phyloP scores from a whole-genome alignment of 129 eudicot genomes.

The Escallonia rubra region DNA sequence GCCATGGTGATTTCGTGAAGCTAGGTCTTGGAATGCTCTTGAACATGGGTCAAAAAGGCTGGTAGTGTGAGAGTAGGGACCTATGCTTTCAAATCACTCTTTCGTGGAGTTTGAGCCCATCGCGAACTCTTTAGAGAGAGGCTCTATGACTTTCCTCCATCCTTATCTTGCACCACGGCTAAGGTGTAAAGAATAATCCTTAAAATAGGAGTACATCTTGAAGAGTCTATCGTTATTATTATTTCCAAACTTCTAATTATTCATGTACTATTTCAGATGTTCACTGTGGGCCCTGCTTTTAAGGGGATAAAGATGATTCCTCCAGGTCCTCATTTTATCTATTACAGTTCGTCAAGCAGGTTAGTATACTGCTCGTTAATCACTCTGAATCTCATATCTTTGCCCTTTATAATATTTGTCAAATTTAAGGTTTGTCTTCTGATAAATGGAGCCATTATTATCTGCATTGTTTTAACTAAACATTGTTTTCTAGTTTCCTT shows the following conservation, averaged over 20 bases:
- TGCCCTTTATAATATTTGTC: neutral
- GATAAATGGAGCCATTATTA: neutral
- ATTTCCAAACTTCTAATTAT: neutral
- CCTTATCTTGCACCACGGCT: too few species aligned
- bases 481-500: too few species aligned
- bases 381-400: neutral
- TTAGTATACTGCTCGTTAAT: constrained; percentile 12
- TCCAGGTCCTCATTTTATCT: constrained; percentile 87
- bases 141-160: neutral
- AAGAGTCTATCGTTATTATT: neutral
- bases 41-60: neutral
- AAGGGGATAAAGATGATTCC: constrained; percentile 98
- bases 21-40: neutral
- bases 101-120: too few species aligned
- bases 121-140: too few species aligned
- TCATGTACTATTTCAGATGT: constrained; percentile 43
- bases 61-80: neutral
- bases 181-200: too few species aligned
- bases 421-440: neutral
- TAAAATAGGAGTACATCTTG: neutral
- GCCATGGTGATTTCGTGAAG: too few species aligned
- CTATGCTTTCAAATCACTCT: neutral
- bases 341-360: constrained; percentile 78
- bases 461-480: too few species aligned
- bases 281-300: constrained; percentile 69